Base-by-base conservation (phyloP, 1,284 basidiomycete genomes). In the Heliocybe sulcata region DNA sequence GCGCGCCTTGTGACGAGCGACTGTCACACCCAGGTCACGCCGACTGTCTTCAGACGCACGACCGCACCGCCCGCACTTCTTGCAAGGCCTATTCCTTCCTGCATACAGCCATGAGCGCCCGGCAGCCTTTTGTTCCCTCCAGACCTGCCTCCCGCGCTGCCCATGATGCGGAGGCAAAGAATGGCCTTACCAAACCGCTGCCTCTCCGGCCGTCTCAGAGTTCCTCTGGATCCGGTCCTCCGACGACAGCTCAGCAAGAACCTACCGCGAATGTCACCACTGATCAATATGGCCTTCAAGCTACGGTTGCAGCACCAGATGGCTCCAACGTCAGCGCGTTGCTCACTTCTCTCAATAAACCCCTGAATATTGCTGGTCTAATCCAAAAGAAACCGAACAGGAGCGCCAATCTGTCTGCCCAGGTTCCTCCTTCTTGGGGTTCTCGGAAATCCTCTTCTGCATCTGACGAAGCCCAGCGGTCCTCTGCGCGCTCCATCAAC, bases 41-140 rank as follows among this genome's bases (percentile, higher is more conserved):
- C n/a, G n/a, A n/a, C n/a, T n/a, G n/a, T n/a, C n/a, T n/a, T n/a
- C n/a, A n/a, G n/a, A n/a, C n/a, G n/a, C n/a, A n/a, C n/a, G n/a
- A n/a, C n/a, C n/a, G n/a, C n/a, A n/a, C n/a, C n/a, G n/a, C n/a
- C n/a, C n/a, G n/a, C n/a, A n/a, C n/a, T n/a, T n/a, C n/a, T n/a
- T n/a, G n/a, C n/a, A n/a, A n/a, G n/a, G n/a, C n/a, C 29, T 31
- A 12, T 31, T 31, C 29, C 12, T 31, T 31, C 12, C 29, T 31
- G 29, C 29, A 31, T 9, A 16, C 38, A n/a, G 16, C n/a, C 6
- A 49, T 49, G 47, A 49, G 47, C 20, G 47, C 47, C 6, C 16
- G 47, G 25, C 47, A 49, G n/a, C 47, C 47, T 49, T 49, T 49
- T 49, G 47, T 49, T 20, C 47, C 47, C 22, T 49, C 47, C 8